Conservation (phyloP, 129 eudicot genomes). For the Artemisia tridentata region DNA sequence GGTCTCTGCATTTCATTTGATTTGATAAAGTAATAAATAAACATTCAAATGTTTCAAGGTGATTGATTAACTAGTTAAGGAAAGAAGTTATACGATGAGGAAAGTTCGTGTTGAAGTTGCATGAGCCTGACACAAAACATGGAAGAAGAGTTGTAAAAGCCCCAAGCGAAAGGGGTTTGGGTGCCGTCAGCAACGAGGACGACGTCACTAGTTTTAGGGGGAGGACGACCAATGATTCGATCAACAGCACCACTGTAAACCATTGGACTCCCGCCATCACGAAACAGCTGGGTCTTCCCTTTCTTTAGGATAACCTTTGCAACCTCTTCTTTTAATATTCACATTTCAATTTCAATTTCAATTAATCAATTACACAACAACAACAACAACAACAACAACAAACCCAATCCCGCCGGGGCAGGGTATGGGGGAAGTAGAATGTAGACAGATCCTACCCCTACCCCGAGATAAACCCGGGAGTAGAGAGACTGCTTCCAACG, state of each 20-base stretch:
- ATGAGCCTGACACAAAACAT: conserved; percentile 93
- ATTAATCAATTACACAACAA: no score
- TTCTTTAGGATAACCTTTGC: conserved; percentile 88
- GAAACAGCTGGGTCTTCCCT: conserved; percentile 84
- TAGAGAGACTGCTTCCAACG: no score
- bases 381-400: no score
- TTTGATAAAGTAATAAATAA: conserved; percentile 8
- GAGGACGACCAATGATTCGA: conserved; percentile 87
- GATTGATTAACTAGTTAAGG: no score
- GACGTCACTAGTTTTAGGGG: conserved; percentile 80
- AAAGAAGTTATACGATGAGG: no score
- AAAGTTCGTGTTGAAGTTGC: conserved; percentile 83
- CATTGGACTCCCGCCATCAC: conserved; percentile 79
- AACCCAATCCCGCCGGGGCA: no score
- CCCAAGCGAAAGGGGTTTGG: conserved; percentile 93
- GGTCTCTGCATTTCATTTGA: conserved; percentile 57
- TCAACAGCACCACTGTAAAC: conserved; percentile 94
- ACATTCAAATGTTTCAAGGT: no score
- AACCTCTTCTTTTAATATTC: conserved; percentile 21
- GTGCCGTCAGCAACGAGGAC: conserved; percentile 94
- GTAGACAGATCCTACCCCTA: no score
- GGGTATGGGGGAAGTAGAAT: no score
- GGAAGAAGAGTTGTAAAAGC: conserved; percentile 81
- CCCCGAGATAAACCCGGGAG: no score
- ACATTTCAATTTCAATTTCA: no score